Base-by-base conservation (phyloP, 495 filamentous ascomycete genomes). In the Hypoxylon fuscum region DNA sequence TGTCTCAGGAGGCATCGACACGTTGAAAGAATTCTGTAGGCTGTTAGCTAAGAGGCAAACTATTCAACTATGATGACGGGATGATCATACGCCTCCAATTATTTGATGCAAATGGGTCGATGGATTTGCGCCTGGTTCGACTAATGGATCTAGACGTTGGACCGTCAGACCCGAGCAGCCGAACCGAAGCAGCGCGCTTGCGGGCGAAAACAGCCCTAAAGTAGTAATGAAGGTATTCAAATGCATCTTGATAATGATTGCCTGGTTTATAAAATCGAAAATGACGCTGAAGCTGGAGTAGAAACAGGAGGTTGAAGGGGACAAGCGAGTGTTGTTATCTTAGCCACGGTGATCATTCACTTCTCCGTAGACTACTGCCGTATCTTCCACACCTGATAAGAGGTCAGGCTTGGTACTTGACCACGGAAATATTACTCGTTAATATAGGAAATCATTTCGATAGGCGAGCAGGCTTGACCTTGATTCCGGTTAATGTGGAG, bases 21-120 rank as follows among this genome's bases (percentile, higher is more conserved):
- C 41, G 18, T 74, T 74, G 55, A 74, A 74, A 2, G 72, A 72
- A 37, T 74, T 66, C 72, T 74, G 18, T 9, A 1, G 5, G 1
- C 2, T 1, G 21, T 63, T 32, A 71, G 52, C 25, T 12, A 27
- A n/a, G 5, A 42, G 9, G 5, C 21, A 1, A 15, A 14, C 4
- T 20, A 5, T 37, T 5, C 35, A 18, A 43, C 11, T 6, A 10
- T 82, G 31, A 69, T 71, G 31, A 69, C 71, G 53, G 83, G 74
- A 40, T 77, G 75, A 87, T 17, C 81, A 79, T 75, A 84, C 88
- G 43, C 79, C 75, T 68, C 76, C 77, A 14, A 79, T 74, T 20
- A 79, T 72, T 44, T 79, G 77, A 22, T 79, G 77, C 47, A 79
- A 72, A 72, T 79, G 77, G 2, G 74, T 72, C 14, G 74, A 76